Percentiles rank a stretch among this genome's conserved stretches.
phyloP scores from a whole-genome alignment of 768 basidiomycete genomes.

The Lactifluus echinatus region DNA sequence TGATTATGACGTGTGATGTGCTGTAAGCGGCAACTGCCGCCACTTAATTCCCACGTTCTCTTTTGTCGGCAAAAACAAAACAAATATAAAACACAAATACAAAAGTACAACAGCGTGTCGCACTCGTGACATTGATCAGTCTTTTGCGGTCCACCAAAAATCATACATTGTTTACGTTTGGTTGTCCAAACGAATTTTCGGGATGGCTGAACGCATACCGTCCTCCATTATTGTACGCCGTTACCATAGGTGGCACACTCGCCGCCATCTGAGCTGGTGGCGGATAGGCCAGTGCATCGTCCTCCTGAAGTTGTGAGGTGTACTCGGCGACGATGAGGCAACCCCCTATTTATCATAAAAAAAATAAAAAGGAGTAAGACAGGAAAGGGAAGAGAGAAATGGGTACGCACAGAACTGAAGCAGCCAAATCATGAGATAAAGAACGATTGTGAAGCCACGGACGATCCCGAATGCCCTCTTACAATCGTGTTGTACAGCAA shows the following conservation, averaged over 20 bases:
- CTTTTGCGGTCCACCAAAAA: background rate
- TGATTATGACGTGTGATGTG: background rate
- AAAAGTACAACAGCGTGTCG: background rate
- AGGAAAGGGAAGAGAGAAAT: background rate
- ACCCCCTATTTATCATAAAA: conserved; percentile 31
- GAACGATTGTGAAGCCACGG: conserved; percentile 36
- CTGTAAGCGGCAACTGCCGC: background rate
- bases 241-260: conserved; percentile 8
- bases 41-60: background rate
- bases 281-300: conserved; percentile 26
- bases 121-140: background rate
- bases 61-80: too few relatives aligned
- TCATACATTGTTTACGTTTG: background rate
- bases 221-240: conserved; percentile 12
- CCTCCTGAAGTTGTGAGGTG: conserved; percentile 44
- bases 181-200: conserved; percentile 3
- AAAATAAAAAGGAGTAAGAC: background rate
- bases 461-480: conserved; percentile 34
- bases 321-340: conserved; percentile 46
- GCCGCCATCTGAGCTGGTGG: conserved; percentile 7
- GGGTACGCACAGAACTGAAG: conserved; percentile 43
- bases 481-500: conserved; percentile 33
- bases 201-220: conserved; percentile 1
- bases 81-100: too few relatives aligned
- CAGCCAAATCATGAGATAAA: conserved; percentile 45